phyloP scores from a whole-genome alignment of 805 yeast genomes.

The Teunomyces barrocoloradensis region DNA sequence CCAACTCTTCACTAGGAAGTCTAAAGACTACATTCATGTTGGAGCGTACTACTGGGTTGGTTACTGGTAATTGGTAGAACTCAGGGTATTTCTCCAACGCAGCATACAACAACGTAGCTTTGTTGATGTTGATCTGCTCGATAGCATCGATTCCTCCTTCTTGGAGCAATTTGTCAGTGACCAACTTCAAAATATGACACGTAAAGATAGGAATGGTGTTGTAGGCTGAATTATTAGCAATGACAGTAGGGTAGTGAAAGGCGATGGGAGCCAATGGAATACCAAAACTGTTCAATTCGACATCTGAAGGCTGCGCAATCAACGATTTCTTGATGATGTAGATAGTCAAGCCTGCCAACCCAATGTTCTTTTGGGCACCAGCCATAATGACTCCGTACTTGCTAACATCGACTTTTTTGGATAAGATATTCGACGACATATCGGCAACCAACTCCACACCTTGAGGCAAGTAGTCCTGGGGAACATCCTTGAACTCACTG shows the following conservation, averaged over 20 bases:
- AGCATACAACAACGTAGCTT: slow-evolving; percentile 62
- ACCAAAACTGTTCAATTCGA: slow-evolving; percentile 52
- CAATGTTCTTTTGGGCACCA: slow-evolving; percentile 98
- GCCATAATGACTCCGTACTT: slow-evolving; percentile 90
- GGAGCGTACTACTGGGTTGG: slow-evolving; percentile 57
- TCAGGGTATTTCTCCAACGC: slow-evolving; percentile 66
- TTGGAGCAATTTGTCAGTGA: slow-evolving; percentile 57
- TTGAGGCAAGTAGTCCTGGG: slow-evolving; percentile 54
- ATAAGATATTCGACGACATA: slow-evolving; percentile 89
- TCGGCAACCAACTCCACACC: slow-evolving; percentile 87
- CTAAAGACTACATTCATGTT: slow-evolving; percentile 94
- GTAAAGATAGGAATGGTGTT: slow-evolving; percentile 96
- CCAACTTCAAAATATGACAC: slow-evolving; percentile 79
- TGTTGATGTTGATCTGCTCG: slow-evolving; percentile 53
- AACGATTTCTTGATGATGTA: slow-evolving; percentile 85
- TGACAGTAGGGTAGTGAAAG: slow-evolving; percentile 80
- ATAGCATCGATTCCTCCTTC: slow-evolving; percentile 74
- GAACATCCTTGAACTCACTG: slow-evolving; percentile 64
- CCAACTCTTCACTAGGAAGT: slow-evolving; percentile 59
- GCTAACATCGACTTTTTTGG: slow-evolving; percentile 74
- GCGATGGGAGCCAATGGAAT: slow-evolving; percentile 89
- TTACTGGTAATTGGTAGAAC: slow-evolving; percentile 67
- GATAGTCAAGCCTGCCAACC: slow-evolving; percentile 91
- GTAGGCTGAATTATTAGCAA: slow-evolving; percentile 86
- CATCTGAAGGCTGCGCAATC: slow-evolving; percentile 64